A percentile compares a stretch with the other conserved stretches of the same genome.
Evolutionary conservation across 441 rosid species (phyloP).

Genomic region (Erysimum cheiri): DNA sequence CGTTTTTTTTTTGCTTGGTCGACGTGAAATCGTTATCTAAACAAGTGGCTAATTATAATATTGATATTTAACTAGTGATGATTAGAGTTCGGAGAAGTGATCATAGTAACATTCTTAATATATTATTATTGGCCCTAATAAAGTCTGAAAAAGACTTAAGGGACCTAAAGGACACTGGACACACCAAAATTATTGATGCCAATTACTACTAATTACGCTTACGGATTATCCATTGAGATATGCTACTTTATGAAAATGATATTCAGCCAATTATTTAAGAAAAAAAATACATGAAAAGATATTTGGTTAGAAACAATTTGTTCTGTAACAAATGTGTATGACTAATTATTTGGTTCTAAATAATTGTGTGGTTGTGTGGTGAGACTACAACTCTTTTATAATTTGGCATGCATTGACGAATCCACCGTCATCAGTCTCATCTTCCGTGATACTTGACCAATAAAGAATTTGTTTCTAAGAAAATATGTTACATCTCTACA

Average conservation of each 20-base stretch:
- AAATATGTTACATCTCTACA: background rate
- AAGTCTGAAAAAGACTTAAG: conserved; percentile 26
- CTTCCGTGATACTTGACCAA: conserved; percentile 13
- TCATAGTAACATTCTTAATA: conserved; percentile 30
- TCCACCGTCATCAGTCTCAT: conserved; percentile 31
- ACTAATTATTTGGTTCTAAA: conserved; percentile 23
- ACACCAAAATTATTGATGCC: conserved; percentile 24
- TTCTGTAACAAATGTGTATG: conserved; percentile 20
- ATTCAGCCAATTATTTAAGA: conserved; percentile 17
- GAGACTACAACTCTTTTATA: conserved; percentile 27
- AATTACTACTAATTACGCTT: conserved; percentile 33
- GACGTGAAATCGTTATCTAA: background rate
- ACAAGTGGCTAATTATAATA: conserved; percentile 28
- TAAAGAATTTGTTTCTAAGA: background rate
- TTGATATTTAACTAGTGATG: background rate
- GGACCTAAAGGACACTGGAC: conserved; percentile 23
- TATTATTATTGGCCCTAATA: conserved; percentile 26
- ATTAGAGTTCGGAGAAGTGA: conserved; percentile 21
- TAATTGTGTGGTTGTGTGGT: conserved; percentile 36
- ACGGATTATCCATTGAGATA: conserved; percentile 34
- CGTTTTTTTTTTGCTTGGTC: background rate
- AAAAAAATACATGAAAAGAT: background rate
- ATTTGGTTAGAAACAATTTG: conserved; percentile 23
- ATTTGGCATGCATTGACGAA: conserved; percentile 36
- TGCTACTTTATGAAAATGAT: conserved; percentile 37